Evolutionary conservation across 106 monocot genomes (phyloP), one percentile per base, ranked within the genome.

Genomic region (Phalaenopsis equestris): DNA sequence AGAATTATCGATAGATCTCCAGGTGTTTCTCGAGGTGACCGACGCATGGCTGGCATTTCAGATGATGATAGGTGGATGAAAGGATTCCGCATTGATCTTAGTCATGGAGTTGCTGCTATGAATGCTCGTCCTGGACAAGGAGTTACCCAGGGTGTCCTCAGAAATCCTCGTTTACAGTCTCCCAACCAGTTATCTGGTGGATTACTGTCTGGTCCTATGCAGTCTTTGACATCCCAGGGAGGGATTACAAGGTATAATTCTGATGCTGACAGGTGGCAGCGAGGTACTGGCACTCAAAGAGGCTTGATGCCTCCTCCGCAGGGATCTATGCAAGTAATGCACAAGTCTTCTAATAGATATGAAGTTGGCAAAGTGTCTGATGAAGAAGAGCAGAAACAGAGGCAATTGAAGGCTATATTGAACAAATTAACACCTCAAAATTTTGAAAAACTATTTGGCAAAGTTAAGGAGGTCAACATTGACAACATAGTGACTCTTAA

Each of bases 381-480:
- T 64, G 24, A 84, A 67, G 92, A 98, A 82, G 79, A 92, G 73
- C 77, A 80, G 67, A 97, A 92, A 82, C 97, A 94, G 77, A 89
- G 97, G 41, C 87, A 85, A 47, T 56, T 97, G 41, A 97, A 90
- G 85, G 87, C 64, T 23, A 94, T 97, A 52, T 86, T 97, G 14
- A 97, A 97, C 76, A 97, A 94, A 57, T 77, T 97, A 55, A 97
- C 94, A 19, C 92, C 94, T 67, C 91, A 94, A 67, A 97, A 94
- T 83, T 92, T 94, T 84, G 92, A 94, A 8, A 90, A 89, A 75
- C 80, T 94, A 21, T 92, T 92, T 88, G 72, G 74, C 15, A 83
- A 92, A 86, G 92, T 94, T 15, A 87, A 87, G 70, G 90, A 90
- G 39, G 94, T 94, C 48, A 92, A 88, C 55, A 90, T 97, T 36